Evolutionary conservation across 768 basidiomycete genomes (phyloP), one percentile per base, ranked within the genome.

Genomic region (Tephrocybe sp.): DNA sequence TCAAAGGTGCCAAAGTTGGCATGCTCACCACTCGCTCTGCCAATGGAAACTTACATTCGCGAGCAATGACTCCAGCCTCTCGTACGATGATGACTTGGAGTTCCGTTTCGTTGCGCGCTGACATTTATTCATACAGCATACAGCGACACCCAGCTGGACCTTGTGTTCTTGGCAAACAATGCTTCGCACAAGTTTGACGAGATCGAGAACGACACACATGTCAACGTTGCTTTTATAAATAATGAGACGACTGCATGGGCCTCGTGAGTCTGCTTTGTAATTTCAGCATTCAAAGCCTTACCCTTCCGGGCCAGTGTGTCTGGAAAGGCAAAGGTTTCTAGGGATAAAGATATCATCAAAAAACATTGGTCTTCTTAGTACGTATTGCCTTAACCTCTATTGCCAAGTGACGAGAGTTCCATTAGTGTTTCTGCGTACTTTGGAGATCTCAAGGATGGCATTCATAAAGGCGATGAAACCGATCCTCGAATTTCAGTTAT

Each of bases 401-500:
- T 13, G 0, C 13, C 9, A 2, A 10, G 5, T 11, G 5, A 26
- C 7, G 26, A 26, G 26, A 26, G 26, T 7, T 7, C 7, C 26
- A 7, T 1, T 42, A 89, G 87, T 2, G 73, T 80, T 30, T 65
- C 77, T 8, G 87, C 85, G 0, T 97, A 91, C 77, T 95, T 95
- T 59, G 91, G 89, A 33, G 87, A 96, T 62, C 73, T 94, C 48
- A 84, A 85, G 30, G 92, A 96, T 56, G 89, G 89, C 14, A 70
- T 87, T 5, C 92, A 94, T 66, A 85, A 82, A 59, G 93, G 92
- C n/a, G 81, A 86, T 59, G 76, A 76, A 26, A 71, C 76, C 41
- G 94, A 96, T 56, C 90, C 92, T 0, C 81, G 93, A 20, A 77
- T 97, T 3, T 77, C 84, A 6, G 65, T 89, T 32, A 89, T 96